Conservation (phyloP, 169 alveolate genomes). For the Amoebophrya sp. region DNA sequence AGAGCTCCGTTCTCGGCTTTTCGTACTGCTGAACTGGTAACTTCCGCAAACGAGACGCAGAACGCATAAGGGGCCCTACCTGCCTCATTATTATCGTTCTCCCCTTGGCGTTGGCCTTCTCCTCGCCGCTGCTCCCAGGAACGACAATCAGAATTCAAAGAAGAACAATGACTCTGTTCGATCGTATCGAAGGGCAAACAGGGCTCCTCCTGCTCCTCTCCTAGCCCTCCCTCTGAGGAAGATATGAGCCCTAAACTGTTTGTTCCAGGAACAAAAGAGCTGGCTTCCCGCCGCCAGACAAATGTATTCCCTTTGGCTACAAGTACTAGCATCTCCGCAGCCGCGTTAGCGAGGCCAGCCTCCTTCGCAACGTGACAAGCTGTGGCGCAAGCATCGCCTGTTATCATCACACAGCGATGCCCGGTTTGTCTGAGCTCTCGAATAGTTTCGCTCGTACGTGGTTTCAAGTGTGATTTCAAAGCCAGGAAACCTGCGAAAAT, state of each 20-base stretch:
- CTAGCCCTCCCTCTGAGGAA: neutral
- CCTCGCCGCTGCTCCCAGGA: neutral
- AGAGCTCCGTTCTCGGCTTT: too few species aligned
- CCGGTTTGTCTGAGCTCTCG: constrained; percentile 65
- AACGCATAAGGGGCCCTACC: neutral
- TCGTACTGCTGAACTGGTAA: neutral
- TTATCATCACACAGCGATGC: constrained; percentile 80
- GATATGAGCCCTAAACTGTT: neutral
- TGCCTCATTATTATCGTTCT: neutral
- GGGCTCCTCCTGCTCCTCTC: neutral
- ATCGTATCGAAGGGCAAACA: neutral
- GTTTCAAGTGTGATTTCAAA: constrained; percentile 85
- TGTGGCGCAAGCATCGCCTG: constrained; percentile 92
- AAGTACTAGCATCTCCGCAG: too few species aligned
- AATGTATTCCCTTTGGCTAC: too few species aligned
- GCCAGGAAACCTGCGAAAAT: constrained; percentile 79
- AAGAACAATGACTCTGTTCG: neutral
- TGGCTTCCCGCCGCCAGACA: neutral
- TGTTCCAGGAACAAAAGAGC: neutral
- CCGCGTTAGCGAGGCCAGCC: too few species aligned
- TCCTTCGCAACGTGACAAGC: constrained; percentile 88
- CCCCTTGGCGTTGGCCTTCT: neutral
- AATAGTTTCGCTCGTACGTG: constrained; percentile 71
- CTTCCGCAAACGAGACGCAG: neutral
- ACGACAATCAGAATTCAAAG: neutral